phyloP scores from a whole-genome alignment of 2,329 filamentous ascomycete species.

The Fonsecaea pugnacius region DNA sequence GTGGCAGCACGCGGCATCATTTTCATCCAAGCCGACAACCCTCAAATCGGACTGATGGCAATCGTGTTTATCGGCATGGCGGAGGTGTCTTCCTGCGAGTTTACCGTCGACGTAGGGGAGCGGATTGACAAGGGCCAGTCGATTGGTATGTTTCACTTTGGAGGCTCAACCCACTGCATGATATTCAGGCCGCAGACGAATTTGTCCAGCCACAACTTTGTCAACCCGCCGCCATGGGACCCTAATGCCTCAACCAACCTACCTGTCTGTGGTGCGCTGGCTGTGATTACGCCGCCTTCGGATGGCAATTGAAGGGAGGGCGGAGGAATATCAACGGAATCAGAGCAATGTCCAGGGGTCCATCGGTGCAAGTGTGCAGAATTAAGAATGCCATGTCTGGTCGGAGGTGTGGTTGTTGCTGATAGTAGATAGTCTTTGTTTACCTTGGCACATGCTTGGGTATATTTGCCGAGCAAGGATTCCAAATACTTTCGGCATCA shows the following conservation, averaged over 20 bases:
- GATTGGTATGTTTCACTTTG: conserved; percentile 79
- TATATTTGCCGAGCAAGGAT: too few species aligned
- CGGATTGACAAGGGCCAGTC: conserved; percentile 70
- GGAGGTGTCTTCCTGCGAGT: conserved; percentile 74
- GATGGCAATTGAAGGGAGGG: not conserved
- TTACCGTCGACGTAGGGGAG: conserved; percentile 69
- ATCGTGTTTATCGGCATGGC: conserved; percentile 76
- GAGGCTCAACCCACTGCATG: conserved; percentile 70
- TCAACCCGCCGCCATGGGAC: conserved; percentile 3
- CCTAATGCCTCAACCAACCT: conserved; percentile 3
- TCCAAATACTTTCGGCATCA: not conserved
- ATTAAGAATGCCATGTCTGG: not conserved
- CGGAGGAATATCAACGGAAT: not conserved
- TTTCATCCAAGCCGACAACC: conserved; percentile 71
- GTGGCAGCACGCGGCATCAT: conserved; percentile 72
- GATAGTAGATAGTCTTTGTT: not conserved
- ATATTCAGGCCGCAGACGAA: conserved; percentile 58
- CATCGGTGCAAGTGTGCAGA: not conserved
- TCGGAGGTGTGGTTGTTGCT: not conserved
- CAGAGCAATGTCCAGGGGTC: not conserved
- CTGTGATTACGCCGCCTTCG: not conserved
- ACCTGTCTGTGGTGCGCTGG: not conserved
- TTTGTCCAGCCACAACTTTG: not conserved
- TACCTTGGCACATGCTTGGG: too few species aligned
- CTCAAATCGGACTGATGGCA: conserved; percentile 68